Evolutionary conservation across 345 rosid species (phyloP), one percentile per base, ranked within the genome.

Genomic region (Eucalyptus pauciflora): DNA sequence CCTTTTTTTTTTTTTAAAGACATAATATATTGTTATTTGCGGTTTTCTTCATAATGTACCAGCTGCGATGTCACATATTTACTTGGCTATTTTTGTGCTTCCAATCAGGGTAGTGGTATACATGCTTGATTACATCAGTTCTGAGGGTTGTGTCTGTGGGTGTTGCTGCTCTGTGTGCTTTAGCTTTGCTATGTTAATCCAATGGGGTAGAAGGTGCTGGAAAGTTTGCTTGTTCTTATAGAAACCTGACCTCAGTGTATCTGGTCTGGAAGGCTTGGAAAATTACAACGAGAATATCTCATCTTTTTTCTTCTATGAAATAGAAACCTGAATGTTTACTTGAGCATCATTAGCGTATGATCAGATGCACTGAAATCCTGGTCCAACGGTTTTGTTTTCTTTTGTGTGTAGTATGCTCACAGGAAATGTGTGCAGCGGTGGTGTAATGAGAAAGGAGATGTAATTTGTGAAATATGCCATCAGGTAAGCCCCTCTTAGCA

Each of bases 401-500:
- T 48, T 52, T 50, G 85, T 87, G 48, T 90, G 12, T 86, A 98
- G 99, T 98, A 92, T 95, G 99, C 99, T 64, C 99, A 98, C 94
- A 92, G 99, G 94, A 97, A 98, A 91, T 98, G 99, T 89, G 99
- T 98, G 81, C 99, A 98, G 90, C 98, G 92, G 89, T 98, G 99
- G 99, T 98, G 99, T 91, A 92, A 97, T 79, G 99, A 97, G 95
- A 98, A 98, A 91, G 98, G 99, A 51, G 98, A 97, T 90, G 94
- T 92, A 90, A 95, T 92, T 85, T 98, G 99, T 91, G 99, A 98
- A 91, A 98, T 97, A 86, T 98, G 99, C 76, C 98, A 98, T 92
- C 96, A 95, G 97, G 99, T 97, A 93, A 88, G 76, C 31, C 52
- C 60, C 48, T 33, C 25, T 88, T 29, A 76, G 49, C 62, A 64